Evolutionary conservation across 306 rosid genomes (phyloP), one percentile per base, ranked within the genome.

Genomic region (Corylus avellana): DNA sequence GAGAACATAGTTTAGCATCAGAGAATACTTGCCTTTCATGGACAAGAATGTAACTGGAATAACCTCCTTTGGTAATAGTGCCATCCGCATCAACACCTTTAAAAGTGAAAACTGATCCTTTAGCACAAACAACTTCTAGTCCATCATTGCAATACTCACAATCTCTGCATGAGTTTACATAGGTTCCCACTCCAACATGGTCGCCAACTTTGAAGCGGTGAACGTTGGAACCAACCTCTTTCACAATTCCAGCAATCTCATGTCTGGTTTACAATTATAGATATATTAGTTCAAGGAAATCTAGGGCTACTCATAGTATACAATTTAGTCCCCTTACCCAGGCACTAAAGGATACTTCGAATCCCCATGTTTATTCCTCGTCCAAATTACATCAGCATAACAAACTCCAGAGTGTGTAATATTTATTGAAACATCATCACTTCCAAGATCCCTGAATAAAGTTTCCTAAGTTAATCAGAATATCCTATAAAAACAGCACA

Each of bases 141-240:
- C 75, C 70, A 10, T 86, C 81, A 13, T 64, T 78, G 39, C 87
- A 85, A 67, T 73, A 83, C 57, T 86, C 86, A 59, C 91, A 88
- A 12, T 84, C 85, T 77, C 86, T 83, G 79, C 91, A 88, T 47
- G 91, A 83, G 83, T 85, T 83, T 51, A 88, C 89, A 27, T 78
- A 83, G 20, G 89, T 85, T 51, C 89, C 89, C 14, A 85, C 89
- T 18, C 91, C 89, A 46, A 88, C 81, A 76, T 82, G 89, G 77
- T 88, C 89, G 14, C 88, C 91, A 5, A 81, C 88, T 81, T 77
- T 85, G 79, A 86, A 84, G n/a, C 74, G 73, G 12, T 57, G 62
- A 57, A 86, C 89, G 64, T 69, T 79, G 32, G 81, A 74, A 70
- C 91, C 91, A 27, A 88, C 85, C 51, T 47, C 75, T 79, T 84